Conservation (phyloP, 768 basidiomycete species). For the Tylopilus cervinicoccineus region DNA sequence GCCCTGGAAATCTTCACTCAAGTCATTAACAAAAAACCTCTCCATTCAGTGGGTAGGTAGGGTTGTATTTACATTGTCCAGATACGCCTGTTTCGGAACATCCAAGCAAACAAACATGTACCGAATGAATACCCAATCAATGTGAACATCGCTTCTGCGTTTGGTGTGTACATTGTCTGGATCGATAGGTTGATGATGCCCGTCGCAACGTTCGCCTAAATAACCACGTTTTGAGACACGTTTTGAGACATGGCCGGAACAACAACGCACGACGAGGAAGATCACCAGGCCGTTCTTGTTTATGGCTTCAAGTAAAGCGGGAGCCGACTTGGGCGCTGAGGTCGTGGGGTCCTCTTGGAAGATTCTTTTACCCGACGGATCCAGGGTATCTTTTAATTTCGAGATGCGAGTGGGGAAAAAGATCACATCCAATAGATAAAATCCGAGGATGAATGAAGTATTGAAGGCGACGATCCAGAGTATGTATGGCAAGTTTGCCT, state of each 20-base stretch:
- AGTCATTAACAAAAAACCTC: slow-evolving; percentile 44
- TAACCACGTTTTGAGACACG: background rate
- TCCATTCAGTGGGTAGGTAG: slow-evolving; percentile 44
- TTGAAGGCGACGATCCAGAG: slow-evolving; percentile 91
- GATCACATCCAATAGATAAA: slow-evolving; percentile 69
- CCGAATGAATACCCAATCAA: slow-evolving; percentile 56
- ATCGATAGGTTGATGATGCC: slow-evolving; percentile 80
- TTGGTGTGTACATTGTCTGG: slow-evolving; percentile 73
- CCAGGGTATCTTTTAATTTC: slow-evolving; percentile 20
- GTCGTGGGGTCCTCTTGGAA: slow-evolving; percentile 23
- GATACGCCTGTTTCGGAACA: slow-evolving; percentile 32
- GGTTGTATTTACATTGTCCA: slow-evolving; percentile 21
- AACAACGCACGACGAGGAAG: slow-evolving; percentile 71
- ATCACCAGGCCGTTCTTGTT: slow-evolving; percentile 76
- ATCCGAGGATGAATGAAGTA: slow-evolving; percentile 75
- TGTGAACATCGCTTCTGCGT: slow-evolving; percentile 55
- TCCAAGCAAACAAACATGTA: slow-evolving; percentile 65
- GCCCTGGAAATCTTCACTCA: slow-evolving; percentile 59
- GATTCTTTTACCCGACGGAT: slow-evolving; percentile 24
- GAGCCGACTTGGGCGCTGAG: slow-evolving; percentile 29
- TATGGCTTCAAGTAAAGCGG: slow-evolving; percentile 68
- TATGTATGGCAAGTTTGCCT: slow-evolving; percentile 89
- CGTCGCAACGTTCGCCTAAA: slow-evolving; percentile 82
- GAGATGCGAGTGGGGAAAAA: slow-evolving; percentile 52
- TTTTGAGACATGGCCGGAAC: background rate